Percentiles rank a stretch among this genome's conserved stretches.
Evolutionary conservation across 2,329 filamentous ascomycete genomes (phyloP).

Genomic region (Phyllosticta ampelicida): DNA sequence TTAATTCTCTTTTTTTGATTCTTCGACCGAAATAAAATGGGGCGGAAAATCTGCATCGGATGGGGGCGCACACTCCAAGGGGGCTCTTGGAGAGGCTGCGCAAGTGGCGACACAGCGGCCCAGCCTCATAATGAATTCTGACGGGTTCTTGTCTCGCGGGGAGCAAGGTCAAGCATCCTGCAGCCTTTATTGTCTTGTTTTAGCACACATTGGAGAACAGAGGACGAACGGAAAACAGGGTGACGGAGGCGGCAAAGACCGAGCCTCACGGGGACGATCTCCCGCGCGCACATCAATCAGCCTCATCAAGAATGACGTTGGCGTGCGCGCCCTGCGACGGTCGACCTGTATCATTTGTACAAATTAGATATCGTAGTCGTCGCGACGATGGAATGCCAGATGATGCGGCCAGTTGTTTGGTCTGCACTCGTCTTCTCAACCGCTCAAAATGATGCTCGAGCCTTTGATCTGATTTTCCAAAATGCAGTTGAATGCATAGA

Average conservation of each 20-base stretch:
- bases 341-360: not conserved
- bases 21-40: not conserved
- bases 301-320: not conserved
- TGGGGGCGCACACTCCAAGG: not conserved
- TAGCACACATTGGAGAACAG: not conserved
- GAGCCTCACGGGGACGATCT: not conserved
- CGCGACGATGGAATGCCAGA: no score
- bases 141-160: not conserved
- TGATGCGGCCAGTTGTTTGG: no score
- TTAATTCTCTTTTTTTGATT: not conserved
- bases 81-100: not conserved
- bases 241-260: not conserved
- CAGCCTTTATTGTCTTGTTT: not conserved
- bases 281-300: not conserved
- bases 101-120: not conserved
- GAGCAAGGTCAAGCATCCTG: not conserved
- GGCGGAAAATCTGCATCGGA: not conserved
- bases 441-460: no score
- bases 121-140: not conserved
- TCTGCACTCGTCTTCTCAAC: no score
- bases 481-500: no score
- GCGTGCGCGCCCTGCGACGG: not conserved
- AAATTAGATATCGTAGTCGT: no score
- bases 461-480: no score
- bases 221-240: not conserved